Percentiles rank a stretch among this genome's conserved stretches.
phyloP scores from a whole-genome alignment of 2,329 filamentous ascomycete genomes.

The Fusarium brachygibbosum region DNA sequence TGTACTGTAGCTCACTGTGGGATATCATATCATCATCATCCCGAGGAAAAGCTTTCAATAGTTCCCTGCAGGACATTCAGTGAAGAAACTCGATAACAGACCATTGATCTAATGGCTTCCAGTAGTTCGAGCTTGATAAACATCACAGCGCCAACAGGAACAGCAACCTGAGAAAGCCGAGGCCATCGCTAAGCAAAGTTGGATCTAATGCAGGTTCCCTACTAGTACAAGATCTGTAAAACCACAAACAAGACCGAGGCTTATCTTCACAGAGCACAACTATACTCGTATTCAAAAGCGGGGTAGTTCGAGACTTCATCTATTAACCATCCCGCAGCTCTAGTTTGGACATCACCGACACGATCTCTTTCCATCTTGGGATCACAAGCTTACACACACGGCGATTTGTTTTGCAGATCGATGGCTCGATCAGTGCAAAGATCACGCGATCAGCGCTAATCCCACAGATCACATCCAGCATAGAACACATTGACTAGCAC shows the following conservation, averaged over 20 bases:
- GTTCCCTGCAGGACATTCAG: no score
- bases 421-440: background rate
- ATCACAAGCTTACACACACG: background rate
- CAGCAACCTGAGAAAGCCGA: background rate
- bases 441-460: background rate
- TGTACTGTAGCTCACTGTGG: no score
- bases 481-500: background rate
- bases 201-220: background rate
- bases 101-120: no score
- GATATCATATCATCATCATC: no score
- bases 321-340: background rate
- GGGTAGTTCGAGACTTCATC: no score
- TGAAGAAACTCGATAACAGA: no score
- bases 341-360: background rate
- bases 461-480: background rate
- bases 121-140: no score
- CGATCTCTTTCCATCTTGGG: background rate
- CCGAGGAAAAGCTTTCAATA: no score
- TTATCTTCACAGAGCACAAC: no score
- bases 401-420: background rate
- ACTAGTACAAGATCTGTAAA: background rate
- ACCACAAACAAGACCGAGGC: background rate
- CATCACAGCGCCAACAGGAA: background rate
- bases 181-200: background rate
- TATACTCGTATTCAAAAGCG: no score